phyloP scores from a whole-genome alignment of 1,284 basidiomycete genomes.

The Ceratobasidium sp. region DNA sequence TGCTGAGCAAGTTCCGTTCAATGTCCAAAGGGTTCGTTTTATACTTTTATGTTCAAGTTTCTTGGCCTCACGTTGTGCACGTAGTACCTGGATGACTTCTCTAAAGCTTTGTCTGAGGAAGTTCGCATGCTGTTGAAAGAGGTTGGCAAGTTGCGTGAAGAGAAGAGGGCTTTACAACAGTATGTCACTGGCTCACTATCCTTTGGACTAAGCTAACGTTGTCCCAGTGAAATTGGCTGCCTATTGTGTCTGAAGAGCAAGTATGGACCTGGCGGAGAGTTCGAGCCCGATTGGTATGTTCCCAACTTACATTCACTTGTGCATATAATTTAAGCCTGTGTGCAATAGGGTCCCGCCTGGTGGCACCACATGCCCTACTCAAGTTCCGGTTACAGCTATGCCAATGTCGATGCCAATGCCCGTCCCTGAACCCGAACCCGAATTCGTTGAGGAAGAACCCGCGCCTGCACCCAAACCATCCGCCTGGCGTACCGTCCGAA shows the following conservation, averaged over 20 bases:
- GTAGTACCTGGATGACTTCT: constrained; percentile 52
- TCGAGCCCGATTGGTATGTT: constrained; percentile 50
- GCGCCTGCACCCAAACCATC: constrained; percentile 34
- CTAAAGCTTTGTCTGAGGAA: constrained; percentile 51
- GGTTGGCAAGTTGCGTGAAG: constrained; percentile 51
- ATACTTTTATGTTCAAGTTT: not conserved
- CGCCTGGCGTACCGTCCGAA: constrained; percentile 42
- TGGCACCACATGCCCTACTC: constrained; percentile 24
- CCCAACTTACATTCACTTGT: too few relatives aligned
- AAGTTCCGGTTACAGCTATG: constrained; percentile 22
- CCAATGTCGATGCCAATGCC: constrained; percentile 6
- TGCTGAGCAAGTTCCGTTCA: constrained; percentile 50
- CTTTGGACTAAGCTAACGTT: constrained; percentile 1
- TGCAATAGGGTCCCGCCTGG: constrained; percentile 39
- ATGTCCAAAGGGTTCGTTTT: constrained; percentile 50
- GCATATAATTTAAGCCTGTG: not conserved
- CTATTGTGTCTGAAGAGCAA: constrained; percentile 50
- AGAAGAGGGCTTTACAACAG: constrained; percentile 51
- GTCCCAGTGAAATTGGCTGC: constrained; percentile 50
- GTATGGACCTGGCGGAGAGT: constrained; percentile 51
- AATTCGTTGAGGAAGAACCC: constrained; percentile 39
- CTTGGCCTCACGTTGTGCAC: constrained; percentile 19
- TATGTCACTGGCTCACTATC: constrained; percentile 30
- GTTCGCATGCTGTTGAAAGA: constrained; percentile 52
- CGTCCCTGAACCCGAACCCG: constrained; percentile 44